Conservation (phyloP, 2,329 filamentous ascomycete species). For the Aspergillus jensenii region DNA sequence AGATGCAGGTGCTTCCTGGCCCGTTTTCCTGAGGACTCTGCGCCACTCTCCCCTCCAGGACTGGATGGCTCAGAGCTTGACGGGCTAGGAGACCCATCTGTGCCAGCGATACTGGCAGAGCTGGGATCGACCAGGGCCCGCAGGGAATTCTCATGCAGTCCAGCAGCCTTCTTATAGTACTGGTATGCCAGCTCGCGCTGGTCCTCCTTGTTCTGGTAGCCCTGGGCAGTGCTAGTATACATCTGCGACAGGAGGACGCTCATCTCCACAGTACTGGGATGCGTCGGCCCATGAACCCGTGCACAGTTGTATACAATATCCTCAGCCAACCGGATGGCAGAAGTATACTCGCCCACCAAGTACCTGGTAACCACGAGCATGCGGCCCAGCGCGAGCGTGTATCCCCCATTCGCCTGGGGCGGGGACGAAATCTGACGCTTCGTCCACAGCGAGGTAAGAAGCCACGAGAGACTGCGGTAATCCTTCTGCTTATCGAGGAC, state of each 20-base stretch:
- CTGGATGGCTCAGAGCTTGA: background rate
- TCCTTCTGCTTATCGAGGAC: constrained; percentile 48
- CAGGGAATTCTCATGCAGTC: constrained; percentile 40
- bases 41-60: background rate
- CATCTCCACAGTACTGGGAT: constrained; percentile 50
- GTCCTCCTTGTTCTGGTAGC: constrained; percentile 34
- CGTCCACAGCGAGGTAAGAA: constrained; percentile 47
- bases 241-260: constrained; percentile 52
- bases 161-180: constrained; percentile 41
- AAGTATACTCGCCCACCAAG: constrained; percentile 46
- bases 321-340: constrained; percentile 51
- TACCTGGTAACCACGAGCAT: constrained; percentile 53
- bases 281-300: constrained; percentile 51
- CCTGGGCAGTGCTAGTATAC: constrained; percentile 47
- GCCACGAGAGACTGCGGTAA: constrained; percentile 43
- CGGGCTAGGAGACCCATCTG: background rate
- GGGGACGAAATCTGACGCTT: constrained; percentile 35
- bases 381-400: constrained; percentile 42
- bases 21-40: constrained; percentile 20
- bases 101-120: background rate
- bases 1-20: constrained; percentile 38
- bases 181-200: constrained; percentile 35
- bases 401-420: constrained; percentile 38
- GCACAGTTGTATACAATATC: constrained; percentile 58
- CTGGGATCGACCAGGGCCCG: constrained; percentile 36